Evolutionary conservation across 106 monocot species (phyloP), one percentile per base, ranked within the genome.

Genomic region (Ottelia alismoides): DNA sequence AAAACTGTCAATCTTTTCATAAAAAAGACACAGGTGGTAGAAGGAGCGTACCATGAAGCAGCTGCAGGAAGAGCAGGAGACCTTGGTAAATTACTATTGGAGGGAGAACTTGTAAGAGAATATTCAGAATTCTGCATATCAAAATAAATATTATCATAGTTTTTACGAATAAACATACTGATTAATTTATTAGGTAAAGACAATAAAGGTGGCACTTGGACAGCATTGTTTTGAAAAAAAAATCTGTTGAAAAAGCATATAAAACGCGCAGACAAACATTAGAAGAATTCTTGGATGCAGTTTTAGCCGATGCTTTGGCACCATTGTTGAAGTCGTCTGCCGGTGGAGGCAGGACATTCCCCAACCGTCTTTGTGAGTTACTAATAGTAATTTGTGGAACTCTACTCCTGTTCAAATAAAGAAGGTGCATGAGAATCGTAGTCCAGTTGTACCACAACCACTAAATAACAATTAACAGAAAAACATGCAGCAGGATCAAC

Each of bases 311-410:
- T 26, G 60, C 43, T 19, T 55, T 11, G 6, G 25, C 61, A 51
- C 45, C 43, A 44, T 20, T 65, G 60, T 32, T 64, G 9, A 78
- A 66, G 31, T 87, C 86, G 75, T 81, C 81, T 43, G 61, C 64
- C 28, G 81, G 81, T 25, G 81, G 69, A 60, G 86, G 86, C 35
- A 87, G 61, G 19, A 80, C 55, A 56, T 52, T 78, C 25, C 86
- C 75, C 48, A 58, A 62, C 22, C 81, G 81, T 21, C 74, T 64
- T 57, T 74, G 81, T 31, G 65, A 69, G 67, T 60, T 78, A 66
- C 49, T 78, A 27, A 56, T 57, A 52, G 70, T 68, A 59, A 68
- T 62, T 72, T 74, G 73, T 11, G 81, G 86, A 40, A 81, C 81
- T 60, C 81, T 74, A 72, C 71, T 75, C 74, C 81, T 81, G 50